phyloP scores from a whole-genome alignment of 1,284 basidiomycete species.

The Coniferiporia sulphurascens region DNA sequence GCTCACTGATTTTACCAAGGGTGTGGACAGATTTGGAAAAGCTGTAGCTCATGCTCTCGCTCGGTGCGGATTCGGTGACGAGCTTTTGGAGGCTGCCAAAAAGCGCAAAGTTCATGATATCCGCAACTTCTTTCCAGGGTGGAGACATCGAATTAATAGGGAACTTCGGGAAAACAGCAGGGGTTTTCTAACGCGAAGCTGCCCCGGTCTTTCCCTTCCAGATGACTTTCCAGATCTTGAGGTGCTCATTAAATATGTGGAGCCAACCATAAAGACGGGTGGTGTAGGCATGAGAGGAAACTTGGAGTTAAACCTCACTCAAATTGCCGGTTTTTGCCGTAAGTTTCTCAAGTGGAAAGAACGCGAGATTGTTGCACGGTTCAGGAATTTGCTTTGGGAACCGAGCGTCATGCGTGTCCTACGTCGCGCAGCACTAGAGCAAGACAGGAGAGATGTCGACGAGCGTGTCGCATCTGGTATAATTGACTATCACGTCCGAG shows the following conservation, averaged over 20 bases:
- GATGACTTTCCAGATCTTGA: conserved; percentile 35
- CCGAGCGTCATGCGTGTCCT: conserved; percentile 37
- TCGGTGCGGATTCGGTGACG: conserved; percentile 38
- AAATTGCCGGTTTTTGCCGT: conserved; percentile 48
- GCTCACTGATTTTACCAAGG: conserved; percentile 26
- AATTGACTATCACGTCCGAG: conserved; percentile 22
- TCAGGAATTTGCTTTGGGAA: conserved; percentile 37
- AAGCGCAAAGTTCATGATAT: conserved; percentile 21
- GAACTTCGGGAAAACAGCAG: conserved; percentile 46
- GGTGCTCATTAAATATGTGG: conserved; percentile 42
- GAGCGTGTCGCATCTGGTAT: conserved; percentile 22
- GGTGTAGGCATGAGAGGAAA: conserved; percentile 29
- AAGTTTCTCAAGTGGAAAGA: conserved; percentile 55
- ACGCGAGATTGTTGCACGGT: conserved; percentile 38
- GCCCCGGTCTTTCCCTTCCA: conserved; percentile 32
- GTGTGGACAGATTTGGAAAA: conserved; percentile 33
- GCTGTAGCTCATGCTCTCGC: conserved; percentile 34
- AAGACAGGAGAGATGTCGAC: conserved; percentile 32
- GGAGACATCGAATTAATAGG: conserved; percentile 38
- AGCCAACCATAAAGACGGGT: conserved; percentile 33
- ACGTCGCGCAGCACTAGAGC: conserved; percentile 37
- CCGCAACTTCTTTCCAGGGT: conserved; percentile 31
- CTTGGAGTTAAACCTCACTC: conserved; percentile 36
- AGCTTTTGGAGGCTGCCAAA: conserved; percentile 38
- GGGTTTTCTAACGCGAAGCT: conserved; percentile 35